phyloP scores from a whole-genome alignment of 257 asterid species.

The Solanum virginianum region DNA sequence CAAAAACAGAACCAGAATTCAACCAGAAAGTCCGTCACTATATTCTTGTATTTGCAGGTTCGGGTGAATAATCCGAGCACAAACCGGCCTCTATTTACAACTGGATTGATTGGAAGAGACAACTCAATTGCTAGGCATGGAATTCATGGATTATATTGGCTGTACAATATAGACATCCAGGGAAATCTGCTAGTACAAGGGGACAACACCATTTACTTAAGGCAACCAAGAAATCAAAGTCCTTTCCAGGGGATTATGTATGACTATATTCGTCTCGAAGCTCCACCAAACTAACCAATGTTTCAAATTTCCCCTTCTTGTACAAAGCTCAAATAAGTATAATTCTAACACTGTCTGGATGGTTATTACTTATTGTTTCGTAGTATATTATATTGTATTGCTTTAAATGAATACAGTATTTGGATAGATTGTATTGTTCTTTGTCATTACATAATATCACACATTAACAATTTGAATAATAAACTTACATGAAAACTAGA shows the following conservation, averaged over 20 bases:
- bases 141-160: neutral
- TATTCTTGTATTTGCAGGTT: neutral
- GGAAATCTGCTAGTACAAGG: neutral
- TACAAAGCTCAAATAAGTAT: neutral
- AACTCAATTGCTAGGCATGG: neutral
- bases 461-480: too few species aligned
- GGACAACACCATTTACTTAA: neutral
- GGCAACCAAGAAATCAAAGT: neutral
- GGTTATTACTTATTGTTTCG: too few species aligned
- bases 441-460: too few species aligned
- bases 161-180: neutral
- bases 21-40: neutral
- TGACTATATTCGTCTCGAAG: neutral
- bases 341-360: neutral
- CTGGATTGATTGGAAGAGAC: neutral
- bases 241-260: neutral
- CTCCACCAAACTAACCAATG: neutral
- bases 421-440: too few species aligned
- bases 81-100: neutral
- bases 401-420: too few species aligned
- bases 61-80: neutral
- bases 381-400: too few species aligned
- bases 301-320: neutral
- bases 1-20: neutral
- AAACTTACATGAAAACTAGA: too few species aligned